Base-by-base conservation (phyloP, 1,139 yeast species). In the Saccharomyces hybrid region DNA sequence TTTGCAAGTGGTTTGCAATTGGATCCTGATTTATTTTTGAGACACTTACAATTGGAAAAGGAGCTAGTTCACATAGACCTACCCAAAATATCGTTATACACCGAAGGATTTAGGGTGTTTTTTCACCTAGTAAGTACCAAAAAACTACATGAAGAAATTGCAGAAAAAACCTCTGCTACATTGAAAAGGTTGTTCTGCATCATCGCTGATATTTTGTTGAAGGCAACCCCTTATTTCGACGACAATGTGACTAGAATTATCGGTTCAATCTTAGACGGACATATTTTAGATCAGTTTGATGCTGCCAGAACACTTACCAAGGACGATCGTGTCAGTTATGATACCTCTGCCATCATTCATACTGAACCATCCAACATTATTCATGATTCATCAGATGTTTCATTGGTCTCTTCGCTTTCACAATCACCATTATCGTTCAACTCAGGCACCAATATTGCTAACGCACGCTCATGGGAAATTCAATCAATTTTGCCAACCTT, bases 61-160 rank as follows among this genome's bases (percentile, higher is more conserved):
- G 61, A 60, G 25, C 48, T 65, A 2, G 28, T 31, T n/a, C 52
- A 54, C 3, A 46, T 60, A 13, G 63, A 66, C 48, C 55, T 63
- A 13, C 54, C 57, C 31, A 60, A 57, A 31, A 50, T 68, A 23
- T 56, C 62, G 31, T 55, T 67, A 7, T 62, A 67, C 48, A 63
- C 70, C 1, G 71, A 68, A 54, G 71, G 71, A 2, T 66, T 66
- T 34, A 63, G 67, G 50, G 58, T 66, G 1, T 67, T 63, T 38
- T 65, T 67, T 49, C 64, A 66, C 52, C 50, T 66, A 16, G 59
- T 64, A n/a, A 62, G 61, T 28, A 59, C 61, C 20, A 56, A 59
- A 7, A 56, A 51, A 32, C 50, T 63, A 13, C 55, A 61, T 30
- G 57, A 58, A 32, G 59, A 54, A 20, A 58, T 62, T 9, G 65